Evolutionary conservation across 2,329 filamentous ascomycete genomes (phyloP).

Genomic region (Monosporascus ibericus): DNA sequence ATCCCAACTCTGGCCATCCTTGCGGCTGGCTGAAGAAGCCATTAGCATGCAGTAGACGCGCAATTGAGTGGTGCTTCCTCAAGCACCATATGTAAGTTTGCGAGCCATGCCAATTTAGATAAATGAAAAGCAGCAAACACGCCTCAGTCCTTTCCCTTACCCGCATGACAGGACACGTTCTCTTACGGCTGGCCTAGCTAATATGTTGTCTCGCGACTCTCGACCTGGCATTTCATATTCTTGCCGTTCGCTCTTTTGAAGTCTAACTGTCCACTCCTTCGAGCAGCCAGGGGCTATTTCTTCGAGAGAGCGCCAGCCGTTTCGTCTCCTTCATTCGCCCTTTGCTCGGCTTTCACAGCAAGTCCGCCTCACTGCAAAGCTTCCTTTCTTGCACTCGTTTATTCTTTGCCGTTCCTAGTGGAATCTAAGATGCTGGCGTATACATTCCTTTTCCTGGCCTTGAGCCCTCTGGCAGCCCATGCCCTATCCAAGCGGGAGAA

Average conservation of each 20-base stretch:
- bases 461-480: not conserved
- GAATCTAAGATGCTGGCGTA: not conserved
- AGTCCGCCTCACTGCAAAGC: too few species aligned
- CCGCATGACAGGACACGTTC: not conserved
- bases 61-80: not conserved
- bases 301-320: too few species aligned
- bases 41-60: not conserved
- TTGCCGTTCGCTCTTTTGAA: too few species aligned
- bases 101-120: not conserved
- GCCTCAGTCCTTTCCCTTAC: not conserved
- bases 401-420: not conserved
- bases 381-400: not conserved
- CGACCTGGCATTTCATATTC: not conserved
- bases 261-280: too few species aligned
- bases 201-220: not conserved
- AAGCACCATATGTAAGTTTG: too few species aligned
- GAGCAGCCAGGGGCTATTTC: too few species aligned
- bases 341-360: too few species aligned
- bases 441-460: not conserved
- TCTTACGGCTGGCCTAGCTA: not conserved
- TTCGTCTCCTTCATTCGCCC: too few species aligned
- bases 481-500: not conserved
- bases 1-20: not conserved
- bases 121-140: not conserved
- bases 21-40: not conserved